Percentiles rank a stretch among this genome's conserved stretches.
Evolutionary conservation across 306 rosid genomes (phyloP).

Genomic region (Boehmeria nivea): DNA sequence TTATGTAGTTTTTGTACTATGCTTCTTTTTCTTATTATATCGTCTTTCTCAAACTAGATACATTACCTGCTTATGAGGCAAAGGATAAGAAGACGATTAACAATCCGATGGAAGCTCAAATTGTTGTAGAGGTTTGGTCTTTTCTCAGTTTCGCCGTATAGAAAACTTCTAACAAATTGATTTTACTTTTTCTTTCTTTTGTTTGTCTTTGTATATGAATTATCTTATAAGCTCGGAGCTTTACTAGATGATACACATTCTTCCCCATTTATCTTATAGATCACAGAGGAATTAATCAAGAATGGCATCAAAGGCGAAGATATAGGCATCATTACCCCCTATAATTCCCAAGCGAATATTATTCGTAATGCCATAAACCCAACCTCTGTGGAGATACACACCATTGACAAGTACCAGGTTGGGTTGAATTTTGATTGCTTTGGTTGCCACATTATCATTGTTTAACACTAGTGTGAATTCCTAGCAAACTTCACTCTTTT

Average conservation of each 20-base stretch:
- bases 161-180: neutral
- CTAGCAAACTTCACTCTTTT: too few species aligned
- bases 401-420: conserved; percentile 97
- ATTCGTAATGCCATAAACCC: conserved; percentile 40
- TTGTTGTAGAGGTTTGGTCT: conserved; percentile 58
- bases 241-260: conserved; percentile 2
- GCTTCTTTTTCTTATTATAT: conserved; percentile 15
- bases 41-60: conserved; percentile 37
- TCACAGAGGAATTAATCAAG: conserved; percentile 54
- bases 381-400: conserved; percentile 79
- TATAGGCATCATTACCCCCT: conserved; percentile 90
- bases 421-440: conserved; percentile 9
- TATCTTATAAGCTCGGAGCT: conserved; percentile 7
- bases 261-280: conserved; percentile 31
- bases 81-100: conserved; percentile 62
- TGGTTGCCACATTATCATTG: too few species aligned
- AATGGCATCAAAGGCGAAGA: conserved; percentile 61
- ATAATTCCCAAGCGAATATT: conserved; percentile 91
- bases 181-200: neutral
- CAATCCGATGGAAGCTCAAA: conserved; percentile 80
- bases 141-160: neutral
- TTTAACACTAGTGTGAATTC: too few species aligned
- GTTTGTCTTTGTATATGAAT: conserved; percentile 10
- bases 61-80: conserved; percentile 73
- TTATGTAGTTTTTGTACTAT: neutral